Evolutionary conservation across 2,329 filamentous ascomycete genomes (phyloP).

Genomic region (Scortechinia acanthostroma): DNA sequence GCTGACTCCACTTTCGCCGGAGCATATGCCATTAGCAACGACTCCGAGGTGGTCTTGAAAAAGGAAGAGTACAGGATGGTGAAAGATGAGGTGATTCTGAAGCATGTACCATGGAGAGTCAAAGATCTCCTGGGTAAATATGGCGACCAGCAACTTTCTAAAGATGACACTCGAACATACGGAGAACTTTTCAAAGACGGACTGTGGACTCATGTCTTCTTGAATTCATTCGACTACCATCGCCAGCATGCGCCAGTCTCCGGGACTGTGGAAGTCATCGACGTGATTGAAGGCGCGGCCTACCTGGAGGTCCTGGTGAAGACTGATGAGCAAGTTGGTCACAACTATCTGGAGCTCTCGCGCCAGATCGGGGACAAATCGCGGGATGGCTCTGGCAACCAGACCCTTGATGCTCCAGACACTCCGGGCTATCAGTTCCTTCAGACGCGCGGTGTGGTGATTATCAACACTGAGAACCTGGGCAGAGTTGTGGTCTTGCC

Average conservation of each 20-base stretch:
- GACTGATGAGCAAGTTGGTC: background rate
- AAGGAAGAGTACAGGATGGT: too few species aligned
- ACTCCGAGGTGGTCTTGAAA: constrained; percentile 15
- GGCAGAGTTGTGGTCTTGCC: background rate
- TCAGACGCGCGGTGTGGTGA: background rate
- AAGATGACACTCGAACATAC: too few species aligned
- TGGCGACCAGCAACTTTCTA: constrained; percentile 15
- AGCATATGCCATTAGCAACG: constrained; percentile 11
- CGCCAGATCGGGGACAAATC: background rate
- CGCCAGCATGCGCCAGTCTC: constrained; percentile 28
- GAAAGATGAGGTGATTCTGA: constrained; percentile 15
- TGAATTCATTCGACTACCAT: constrained; percentile 29
- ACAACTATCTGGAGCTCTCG: background rate
- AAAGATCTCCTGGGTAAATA: constrained; percentile 19
- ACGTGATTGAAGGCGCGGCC: constrained; percentile 22
- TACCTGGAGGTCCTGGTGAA: constrained; percentile 19
- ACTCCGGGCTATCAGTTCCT: background rate
- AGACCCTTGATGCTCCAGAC: background rate
- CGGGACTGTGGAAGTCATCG: constrained; percentile 24
- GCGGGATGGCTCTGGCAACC: background rate
- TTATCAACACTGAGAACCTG: background rate
- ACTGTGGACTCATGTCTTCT: constrained; percentile 28
- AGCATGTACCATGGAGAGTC: constrained; percentile 24
- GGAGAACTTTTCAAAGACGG: too few species aligned
- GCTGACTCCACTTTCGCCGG: constrained; percentile 24